A percentile compares a stretch with the other conserved stretches of the same genome.
Conservation (phyloP, 1,284 basidiomycete genomes). For the Cryptococcus sp. region DNA sequence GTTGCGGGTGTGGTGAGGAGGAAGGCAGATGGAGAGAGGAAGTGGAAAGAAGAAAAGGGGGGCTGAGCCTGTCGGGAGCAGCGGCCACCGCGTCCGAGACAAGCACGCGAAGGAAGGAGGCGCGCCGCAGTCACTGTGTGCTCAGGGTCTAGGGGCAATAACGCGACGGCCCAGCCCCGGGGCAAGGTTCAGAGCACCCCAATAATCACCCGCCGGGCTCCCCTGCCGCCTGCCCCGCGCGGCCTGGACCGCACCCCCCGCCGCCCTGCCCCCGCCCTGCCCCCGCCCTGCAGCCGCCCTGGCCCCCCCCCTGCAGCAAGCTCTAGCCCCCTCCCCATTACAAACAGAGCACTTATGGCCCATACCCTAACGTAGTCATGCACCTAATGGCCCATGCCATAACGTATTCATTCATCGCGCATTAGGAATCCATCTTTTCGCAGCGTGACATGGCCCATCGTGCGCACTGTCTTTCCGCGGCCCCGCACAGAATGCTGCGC, state of each 20-base stretch:
- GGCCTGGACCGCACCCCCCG: too few relatives aligned
- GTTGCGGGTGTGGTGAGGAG: not conserved
- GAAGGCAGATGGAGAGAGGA: not conserved
- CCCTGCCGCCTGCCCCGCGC: too few relatives aligned
- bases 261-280: too few relatives aligned
- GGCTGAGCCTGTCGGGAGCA: not conserved
- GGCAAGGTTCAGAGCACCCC: not conserved
- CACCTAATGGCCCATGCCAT: too few relatives aligned
- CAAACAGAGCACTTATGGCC: too few relatives aligned
- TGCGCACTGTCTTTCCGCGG: not conserved
- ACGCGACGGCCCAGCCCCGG: too few relatives aligned
- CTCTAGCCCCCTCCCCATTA: too few relatives aligned
- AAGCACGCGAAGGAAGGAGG: not conserved
- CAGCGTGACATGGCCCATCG: not conserved
- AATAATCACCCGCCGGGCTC: too few relatives aligned
- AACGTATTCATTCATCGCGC: too few relatives aligned
- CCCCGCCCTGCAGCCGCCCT: too few relatives aligned
- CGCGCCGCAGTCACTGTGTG: not conserved
- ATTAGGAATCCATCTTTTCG: not conserved
- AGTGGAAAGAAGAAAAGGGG: conserved; percentile 3
- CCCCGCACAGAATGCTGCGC: not conserved
- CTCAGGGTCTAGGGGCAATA: not conserved
- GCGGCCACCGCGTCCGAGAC: not conserved
- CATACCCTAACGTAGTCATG: too few relatives aligned
- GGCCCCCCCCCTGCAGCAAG: too few relatives aligned